phyloP scores from a whole-genome alignment of 1,284 basidiomycete genomes.

The Cryptococcus wingfieldii region DNA sequence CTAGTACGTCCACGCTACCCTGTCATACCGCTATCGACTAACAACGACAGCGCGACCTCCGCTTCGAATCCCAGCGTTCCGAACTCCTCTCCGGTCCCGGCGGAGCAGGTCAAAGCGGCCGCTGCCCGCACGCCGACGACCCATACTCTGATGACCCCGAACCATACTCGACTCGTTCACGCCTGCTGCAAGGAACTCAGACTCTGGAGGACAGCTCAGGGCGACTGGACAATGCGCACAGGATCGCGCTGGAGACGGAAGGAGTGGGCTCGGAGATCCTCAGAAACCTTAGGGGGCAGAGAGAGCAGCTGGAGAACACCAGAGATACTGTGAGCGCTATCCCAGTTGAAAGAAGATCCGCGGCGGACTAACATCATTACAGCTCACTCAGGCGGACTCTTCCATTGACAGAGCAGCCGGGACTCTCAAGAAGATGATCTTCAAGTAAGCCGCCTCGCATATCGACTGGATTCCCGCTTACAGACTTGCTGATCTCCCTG shows the following conservation, averaged over 20 bases:
- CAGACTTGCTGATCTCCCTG: constrained; percentile 2
- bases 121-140: constrained; percentile 60
- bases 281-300: constrained; percentile 74
- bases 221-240: constrained; percentile 81
- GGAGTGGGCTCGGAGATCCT: constrained; percentile 91
- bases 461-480: neutral
- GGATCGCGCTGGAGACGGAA: constrained; percentile 93
- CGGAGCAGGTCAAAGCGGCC: no score
- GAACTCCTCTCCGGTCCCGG: constrained; percentile 54
- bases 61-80: constrained; percentile 46
- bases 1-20: constrained; percentile 47
- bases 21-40: neutral
- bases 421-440: constrained; percentile 60
- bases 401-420: constrained; percentile 58
- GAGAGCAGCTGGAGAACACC: constrained; percentile 94
- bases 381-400: constrained; percentile 56
- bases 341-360: neutral
- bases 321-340: constrained; percentile 56
- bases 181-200: constrained; percentile 69
- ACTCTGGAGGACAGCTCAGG: constrained; percentile 72
- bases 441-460: constrained; percentile 50
- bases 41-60: constrained; percentile 48
- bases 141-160: constrained; percentile 57
- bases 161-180: constrained; percentile 59
- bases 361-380: neutral